phyloP scores from a whole-genome alignment of 495 filamentous ascomycete species.

The Hamigera avellanea region DNA sequence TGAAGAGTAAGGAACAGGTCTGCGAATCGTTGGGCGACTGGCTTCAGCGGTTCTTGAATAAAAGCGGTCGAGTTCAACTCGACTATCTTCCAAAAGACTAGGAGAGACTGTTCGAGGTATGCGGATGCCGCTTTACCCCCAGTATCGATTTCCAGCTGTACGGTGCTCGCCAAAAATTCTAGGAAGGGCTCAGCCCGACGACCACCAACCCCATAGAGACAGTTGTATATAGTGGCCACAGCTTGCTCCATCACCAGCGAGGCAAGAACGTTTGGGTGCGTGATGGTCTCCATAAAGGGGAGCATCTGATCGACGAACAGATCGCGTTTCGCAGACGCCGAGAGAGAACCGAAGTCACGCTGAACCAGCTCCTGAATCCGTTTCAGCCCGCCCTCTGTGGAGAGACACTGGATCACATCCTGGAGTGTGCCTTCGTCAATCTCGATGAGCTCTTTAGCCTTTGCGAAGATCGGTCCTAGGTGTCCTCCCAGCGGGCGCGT shows the following conservation, averaged over 20 bases:
- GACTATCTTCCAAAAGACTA: constrained; percentile 15
- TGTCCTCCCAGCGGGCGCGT: constrained; percentile 3
- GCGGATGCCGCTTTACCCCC: not conserved
- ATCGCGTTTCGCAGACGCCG: constrained; percentile 8
- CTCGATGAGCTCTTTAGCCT: constrained; percentile 13
- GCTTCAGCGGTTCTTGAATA: constrained; percentile 12
- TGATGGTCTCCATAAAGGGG: constrained; percentile 41
- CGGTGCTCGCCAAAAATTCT: constrained; percentile 14
- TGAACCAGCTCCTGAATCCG: constrained; percentile 16
- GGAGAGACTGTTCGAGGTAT: constrained; percentile 10
- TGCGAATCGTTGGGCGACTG: constrained; percentile 5
- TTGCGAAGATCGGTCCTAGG: constrained; percentile 9
- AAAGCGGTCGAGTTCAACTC: constrained; percentile 21
- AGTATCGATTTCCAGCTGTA: constrained; percentile 2
- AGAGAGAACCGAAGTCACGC: constrained; percentile 9
- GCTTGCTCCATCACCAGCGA: constrained; percentile 43
- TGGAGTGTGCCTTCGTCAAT: constrained; percentile 13
- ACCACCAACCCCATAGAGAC: constrained; percentile 40
- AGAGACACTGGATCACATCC: constrained; percentile 16
- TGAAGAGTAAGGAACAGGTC: constrained; percentile 4
- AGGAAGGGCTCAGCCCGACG: constrained; percentile 33
- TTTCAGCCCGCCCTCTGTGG: constrained; percentile 15
- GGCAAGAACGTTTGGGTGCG: constrained; percentile 36
- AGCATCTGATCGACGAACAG: constrained; percentile 28
- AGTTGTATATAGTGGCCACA: constrained; percentile 45